Base-by-base conservation (phyloP, 2,329 filamentous ascomycete species). In the Macroventuria anomochaeta region DNA sequence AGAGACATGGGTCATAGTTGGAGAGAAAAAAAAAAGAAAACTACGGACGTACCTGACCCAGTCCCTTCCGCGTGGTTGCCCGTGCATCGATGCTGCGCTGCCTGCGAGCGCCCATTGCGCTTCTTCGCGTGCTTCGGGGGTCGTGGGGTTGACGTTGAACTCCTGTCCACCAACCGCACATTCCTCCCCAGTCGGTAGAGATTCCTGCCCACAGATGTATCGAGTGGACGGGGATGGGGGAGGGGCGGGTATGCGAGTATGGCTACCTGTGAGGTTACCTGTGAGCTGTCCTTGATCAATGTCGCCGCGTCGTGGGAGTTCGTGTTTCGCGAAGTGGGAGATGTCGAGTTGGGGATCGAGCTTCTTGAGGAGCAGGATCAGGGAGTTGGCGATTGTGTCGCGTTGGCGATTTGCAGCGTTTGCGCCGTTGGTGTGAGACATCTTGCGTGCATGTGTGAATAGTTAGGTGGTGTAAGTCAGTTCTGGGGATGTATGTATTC, bases 51-150 rank as follows among this genome's bases (percentile, higher is more conserved):
- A 34, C 41, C 41, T 13, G 49, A 53, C 15, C 49, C 49, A 3
- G 25, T 46, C 1, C 42, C 49, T 15, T 36, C 17, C n/a, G 29
- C 28, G 2, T 23, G 23, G 7, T n/a, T 46, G 33, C 6, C 49
- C 49, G 36, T 53, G 49, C 31, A 46, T 46, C 7, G 49, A 40
- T 13, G 36, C 49, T 5, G 42, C 49, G 6, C 29, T 37, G 5
- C 49, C 42, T 5, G 31, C 36, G 3, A 53, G 49, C n/a, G 49
- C 49, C 49, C 49, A 46, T 7, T 46, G 41, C n/a, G 49, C 42
- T 17, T 53, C 49, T 15, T 41, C 49, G 11, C 36, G 10, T 7
- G n/a, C 36, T 13, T 53, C 41, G 2, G 42, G 41, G 23, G 49
- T 31, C 1, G 17, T 46, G 12, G 46, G n/a, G n/a, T 40, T 13